Conservation (phyloP, 2,329 filamentous ascomycete genomes). For the Ophiocordyceps camponoti-floridani region DNA sequence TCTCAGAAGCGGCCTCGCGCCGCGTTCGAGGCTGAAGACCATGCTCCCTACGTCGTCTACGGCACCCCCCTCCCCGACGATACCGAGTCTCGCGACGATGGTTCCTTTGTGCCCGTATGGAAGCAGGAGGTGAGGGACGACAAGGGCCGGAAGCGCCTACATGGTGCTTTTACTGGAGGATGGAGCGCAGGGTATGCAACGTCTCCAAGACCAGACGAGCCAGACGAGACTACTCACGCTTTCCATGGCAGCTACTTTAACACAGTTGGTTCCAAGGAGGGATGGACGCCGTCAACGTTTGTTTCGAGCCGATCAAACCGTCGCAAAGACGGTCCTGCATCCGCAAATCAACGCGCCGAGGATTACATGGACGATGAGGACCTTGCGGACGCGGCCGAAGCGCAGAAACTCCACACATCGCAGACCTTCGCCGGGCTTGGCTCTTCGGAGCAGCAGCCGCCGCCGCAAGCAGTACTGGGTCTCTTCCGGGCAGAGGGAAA, state of each 20-base stretch:
- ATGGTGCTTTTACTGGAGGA: slow-evolving; percentile 91
- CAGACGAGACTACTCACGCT: neutral
- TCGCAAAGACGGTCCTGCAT: slow-evolving; percentile 41
- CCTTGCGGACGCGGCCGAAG: slow-evolving; percentile 67
- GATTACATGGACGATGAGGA: slow-evolving; percentile 99
- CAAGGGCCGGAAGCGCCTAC: slow-evolving; percentile 71
- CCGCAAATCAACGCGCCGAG: slow-evolving; percentile 49
- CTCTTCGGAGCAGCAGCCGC: slow-evolving; percentile 32
- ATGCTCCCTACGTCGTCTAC: slow-evolving; percentile 60
- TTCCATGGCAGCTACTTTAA: slow-evolving; percentile 62
- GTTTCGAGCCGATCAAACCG: slow-evolving; percentile 75
- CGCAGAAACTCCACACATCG: slow-evolving; percentile 54
- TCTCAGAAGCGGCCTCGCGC: slow-evolving; percentile 63
- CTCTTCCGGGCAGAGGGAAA: slow-evolving; percentile 58
- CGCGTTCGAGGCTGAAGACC: slow-evolving; percentile 59
- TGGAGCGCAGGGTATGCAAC: slow-evolving; percentile 76
- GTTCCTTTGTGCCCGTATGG: slow-evolving; percentile 87
- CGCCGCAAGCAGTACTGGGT: slow-evolving; percentile 43
- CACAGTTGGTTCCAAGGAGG: slow-evolving; percentile 94
- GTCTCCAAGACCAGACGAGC: neutral
- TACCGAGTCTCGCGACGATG: slow-evolving; percentile 65
- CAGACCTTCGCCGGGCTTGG: slow-evolving; percentile 63
- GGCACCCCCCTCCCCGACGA: slow-evolving; percentile 78
- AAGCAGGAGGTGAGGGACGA: slow-evolving; percentile 96
- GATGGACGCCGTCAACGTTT: slow-evolving; percentile 86